These are phyloP conservation scores for Agroathelia rolfsii DNA, from an alignment of 1,284 basidiomycete species.

Conservation along the genomic window DNA sequence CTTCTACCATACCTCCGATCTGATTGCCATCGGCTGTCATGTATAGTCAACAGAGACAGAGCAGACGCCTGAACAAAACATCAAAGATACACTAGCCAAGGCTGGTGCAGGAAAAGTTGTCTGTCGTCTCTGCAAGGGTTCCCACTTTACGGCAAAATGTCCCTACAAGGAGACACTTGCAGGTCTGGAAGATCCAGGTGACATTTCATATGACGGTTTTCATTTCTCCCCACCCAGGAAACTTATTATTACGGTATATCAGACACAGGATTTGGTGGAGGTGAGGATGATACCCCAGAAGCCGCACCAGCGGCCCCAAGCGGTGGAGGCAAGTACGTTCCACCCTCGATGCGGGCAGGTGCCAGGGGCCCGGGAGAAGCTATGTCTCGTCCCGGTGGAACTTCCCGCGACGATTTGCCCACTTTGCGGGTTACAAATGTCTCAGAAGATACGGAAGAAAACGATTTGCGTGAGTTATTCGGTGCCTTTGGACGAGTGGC, in stretches of 20 bases:
- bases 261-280: conserved; percentile 37
- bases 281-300: conserved; percentile 43
- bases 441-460: conserved; percentile 90
- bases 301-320: conserved; percentile 30
- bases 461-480: conserved; percentile 91
- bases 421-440: conserved; percentile 97
- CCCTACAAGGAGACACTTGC: conserved; percentile 94
- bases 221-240: no score
- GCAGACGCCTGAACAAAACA: conserved; percentile 56
- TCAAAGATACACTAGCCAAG: conserved; percentile 62
- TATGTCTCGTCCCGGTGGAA: conserved; percentile 54
- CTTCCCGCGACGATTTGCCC: conserved; percentile 81
- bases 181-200: conserved; percentile 59
- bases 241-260: no score
- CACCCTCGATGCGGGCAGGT: conserved; percentile 79
- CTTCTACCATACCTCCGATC: conserved; percentile 11
- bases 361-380: conserved; percentile 69
- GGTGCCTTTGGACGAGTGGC: conserved; percentile 75
- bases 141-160: conserved; percentile 97
- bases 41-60: conserved; percentile 61
- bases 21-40: not conserved
- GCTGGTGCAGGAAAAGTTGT: conserved; percentile 81
- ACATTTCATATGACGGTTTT: no score
- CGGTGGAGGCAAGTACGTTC: conserved; percentile 78
- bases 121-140: conserved; percentile 93